Evolutionary conservation across 805 yeast genomes (phyloP), one percentile per base, ranked within the genome.

Genomic region (Candida sanyiensis): DNA sequence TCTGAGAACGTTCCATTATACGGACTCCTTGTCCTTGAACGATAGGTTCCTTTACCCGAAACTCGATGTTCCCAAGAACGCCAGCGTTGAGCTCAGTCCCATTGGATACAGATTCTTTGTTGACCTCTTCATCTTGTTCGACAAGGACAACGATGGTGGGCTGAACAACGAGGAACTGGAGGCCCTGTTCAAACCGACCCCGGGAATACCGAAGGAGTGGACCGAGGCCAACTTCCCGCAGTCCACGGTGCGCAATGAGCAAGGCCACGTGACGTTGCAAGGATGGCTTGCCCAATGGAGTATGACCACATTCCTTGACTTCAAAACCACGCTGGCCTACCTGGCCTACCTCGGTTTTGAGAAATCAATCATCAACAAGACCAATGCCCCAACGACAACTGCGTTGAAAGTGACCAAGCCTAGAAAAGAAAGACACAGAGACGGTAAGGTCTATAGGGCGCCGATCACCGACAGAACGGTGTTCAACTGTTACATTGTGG

Each of bases 281-380:
- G 98, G 99, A 3, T 93, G 99, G 99, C 63, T 93, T 27, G 98
- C 98, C 0, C 97, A 90, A 54, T 93, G 99, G 99, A 82, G 90
- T 50, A 83, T 93, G 84, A 87, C 96, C 1, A 90, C 97, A 0
- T 88, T 77, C 49, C 64, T 93, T 22, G 95, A 89, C 51, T 77
- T 83, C 55, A 77, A 73, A 49, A 81, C 87, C 1, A 88, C 97
- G 0, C 69, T 93, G 36, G 94, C 87, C 36, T 93, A 90, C 52
- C 62, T 93, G 45, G 95, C 94, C 0, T 86, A 85, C 62, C 70
- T 93, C 40, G 99, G 98, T 0, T 90, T 83, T 54, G 95, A 85
- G 44, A 73, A 39, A 2, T 31, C 48, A 17, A 26, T 17, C 11
- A 16, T 31, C 16, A 39, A 29, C 27, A 44, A 43, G 33, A 51